phyloP scores from a whole-genome alignment of 2,329 filamentous ascomycete species.

The Sarocladiaceae sp. region DNA sequence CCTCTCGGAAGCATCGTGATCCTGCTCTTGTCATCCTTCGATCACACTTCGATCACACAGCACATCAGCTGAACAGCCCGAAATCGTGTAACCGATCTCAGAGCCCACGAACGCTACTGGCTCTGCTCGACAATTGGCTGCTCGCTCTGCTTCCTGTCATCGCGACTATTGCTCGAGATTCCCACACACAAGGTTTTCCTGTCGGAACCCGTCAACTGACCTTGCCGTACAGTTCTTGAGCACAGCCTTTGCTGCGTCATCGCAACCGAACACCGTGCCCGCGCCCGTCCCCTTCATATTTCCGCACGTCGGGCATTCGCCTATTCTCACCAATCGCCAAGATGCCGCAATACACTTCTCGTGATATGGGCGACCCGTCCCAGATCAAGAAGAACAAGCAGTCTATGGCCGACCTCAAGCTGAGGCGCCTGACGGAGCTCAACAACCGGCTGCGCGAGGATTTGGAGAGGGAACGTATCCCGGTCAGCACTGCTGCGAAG shows the following conservation, averaged over 20 bases:
- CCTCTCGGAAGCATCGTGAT: too few relatives aligned
- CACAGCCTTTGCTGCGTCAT: background rate
- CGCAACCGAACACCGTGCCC: constrained; percentile 4
- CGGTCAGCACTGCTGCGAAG: constrained; percentile 86
- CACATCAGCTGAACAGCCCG: too few relatives aligned
- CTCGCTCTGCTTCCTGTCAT: too few relatives aligned
- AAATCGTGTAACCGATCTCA: too few relatives aligned
- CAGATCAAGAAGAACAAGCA: constrained; percentile 91
- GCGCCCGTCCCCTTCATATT: background rate
- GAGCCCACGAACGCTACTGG: too few relatives aligned
- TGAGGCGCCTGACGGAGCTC: constrained; percentile 90
- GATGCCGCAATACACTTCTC: constrained; percentile 62
- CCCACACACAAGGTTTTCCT: too few relatives aligned
- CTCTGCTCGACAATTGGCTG: too few relatives aligned
- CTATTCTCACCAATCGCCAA: constrained; percentile 21
- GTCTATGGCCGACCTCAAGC: constrained; percentile 97
- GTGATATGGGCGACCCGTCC: constrained; percentile 60
- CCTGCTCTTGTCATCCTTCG: too few relatives aligned
- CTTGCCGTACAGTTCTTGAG: background rate
- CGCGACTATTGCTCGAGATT: too few relatives aligned
- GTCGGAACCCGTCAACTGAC: constrained; percentile 2
- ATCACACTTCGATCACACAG: too few relatives aligned
- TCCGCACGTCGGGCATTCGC: background rate
- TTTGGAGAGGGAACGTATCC: constrained; percentile 89
- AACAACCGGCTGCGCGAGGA: constrained; percentile 96